phyloP scores from a whole-genome alignment of 148 eudicot genomes.

The Amaranthus palmeri region DNA sequence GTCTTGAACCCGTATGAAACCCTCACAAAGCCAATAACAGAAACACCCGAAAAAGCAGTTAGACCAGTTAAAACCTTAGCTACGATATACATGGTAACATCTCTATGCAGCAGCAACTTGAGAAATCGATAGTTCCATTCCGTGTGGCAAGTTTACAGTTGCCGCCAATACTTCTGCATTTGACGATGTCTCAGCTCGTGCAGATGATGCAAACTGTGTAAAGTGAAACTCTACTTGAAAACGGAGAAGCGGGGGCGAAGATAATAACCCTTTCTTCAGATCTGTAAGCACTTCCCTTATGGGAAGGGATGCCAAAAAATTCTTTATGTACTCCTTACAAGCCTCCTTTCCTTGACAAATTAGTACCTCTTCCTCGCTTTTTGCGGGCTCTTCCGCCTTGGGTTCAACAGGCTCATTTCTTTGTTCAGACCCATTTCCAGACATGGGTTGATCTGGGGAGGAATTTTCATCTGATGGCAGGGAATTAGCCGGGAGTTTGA shows the following conservation, averaged over 20 bases:
- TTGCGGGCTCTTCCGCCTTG: conserved; percentile 5
- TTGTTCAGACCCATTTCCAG: conserved; percentile 10
- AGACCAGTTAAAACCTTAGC: conserved; percentile 25
- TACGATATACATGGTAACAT: conserved; percentile 12
- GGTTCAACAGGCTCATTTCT: conserved; percentile 16
- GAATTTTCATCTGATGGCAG: conserved; percentile 37
- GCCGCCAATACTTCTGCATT: conserved; percentile 4
- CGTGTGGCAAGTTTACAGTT: conserved; percentile 6
- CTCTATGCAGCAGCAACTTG: conserved; percentile 10
- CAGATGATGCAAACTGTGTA: conserved; percentile 34
- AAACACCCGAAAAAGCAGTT: conserved; percentile 20
- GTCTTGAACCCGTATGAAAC: conserved; percentile 8
- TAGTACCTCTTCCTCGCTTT: conserved; percentile 31
- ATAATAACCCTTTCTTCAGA: conserved; percentile 73
- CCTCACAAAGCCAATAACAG: not conserved
- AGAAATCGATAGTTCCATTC: conserved; percentile 17
- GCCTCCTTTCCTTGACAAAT: conserved; percentile 73
- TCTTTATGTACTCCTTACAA: conserved; percentile 87
- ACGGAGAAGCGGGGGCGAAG: conserved; percentile 64
- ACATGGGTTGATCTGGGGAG: conserved; percentile 22
- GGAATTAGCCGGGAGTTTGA: conserved; percentile 31
- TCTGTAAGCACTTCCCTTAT: conserved; percentile 75
- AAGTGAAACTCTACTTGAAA: conserved; percentile 85
- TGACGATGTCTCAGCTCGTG: not conserved
- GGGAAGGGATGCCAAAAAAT: conserved; percentile 86